A percentile compares a stretch with the other conserved stretches of the same genome.
phyloP scores from a whole-genome alignment of 2,329 filamentous ascomycete species.

The Claviceps quebecensis region DNA sequence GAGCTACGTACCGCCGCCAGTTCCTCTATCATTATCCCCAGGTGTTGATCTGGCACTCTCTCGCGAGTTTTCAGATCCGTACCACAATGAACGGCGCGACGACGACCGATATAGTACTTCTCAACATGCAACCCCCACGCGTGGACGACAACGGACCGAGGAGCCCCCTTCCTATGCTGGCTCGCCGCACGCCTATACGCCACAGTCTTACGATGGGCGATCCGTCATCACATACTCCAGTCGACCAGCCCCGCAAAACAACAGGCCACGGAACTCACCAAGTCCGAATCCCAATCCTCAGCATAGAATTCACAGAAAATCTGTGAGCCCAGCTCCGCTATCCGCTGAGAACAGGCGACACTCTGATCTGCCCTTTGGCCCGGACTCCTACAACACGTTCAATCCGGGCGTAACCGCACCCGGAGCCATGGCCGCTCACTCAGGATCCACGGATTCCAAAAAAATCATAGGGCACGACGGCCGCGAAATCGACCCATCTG shows the following conservation, averaged over 20 bases:
- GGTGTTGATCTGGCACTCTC: slow-evolving; percentile 43
- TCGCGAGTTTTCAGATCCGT: slow-evolving; percentile 41
- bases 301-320: slow-evolving; percentile 53
- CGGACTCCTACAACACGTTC: slow-evolving; percentile 60
- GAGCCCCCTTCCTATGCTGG: slow-evolving; percentile 13
- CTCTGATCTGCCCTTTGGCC: slow-evolving; percentile 56
- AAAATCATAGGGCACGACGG: slow-evolving; percentile 68
- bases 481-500: slow-evolving; percentile 64
- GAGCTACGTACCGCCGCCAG: slow-evolving; percentile 29
- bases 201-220: slow-evolving; percentile 31
- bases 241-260: slow-evolving; percentile 15
- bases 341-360: slow-evolving; percentile 33
- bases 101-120: slow-evolving; percentile 29
- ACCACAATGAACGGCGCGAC: slow-evolving; percentile 12
- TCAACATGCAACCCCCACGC: slow-evolving; percentile 25
- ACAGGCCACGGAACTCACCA: slow-evolving; percentile 19
- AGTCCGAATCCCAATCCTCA: slow-evolving; percentile 28
- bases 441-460: slow-evolving; percentile 35
- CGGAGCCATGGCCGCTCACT: slow-evolving; percentile 14
- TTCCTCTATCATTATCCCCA: slow-evolving; percentile 46
- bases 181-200: slow-evolving; percentile 19
- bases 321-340: slow-evolving; percentile 55
- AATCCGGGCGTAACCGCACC: slow-evolving; percentile 42
- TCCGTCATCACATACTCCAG: slow-evolving; percentile 25
- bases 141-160: slow-evolving; percentile 26